Conservation (phyloP, 1,284 basidiomycete genomes). For the Malassezia slooffiae region DNA sequence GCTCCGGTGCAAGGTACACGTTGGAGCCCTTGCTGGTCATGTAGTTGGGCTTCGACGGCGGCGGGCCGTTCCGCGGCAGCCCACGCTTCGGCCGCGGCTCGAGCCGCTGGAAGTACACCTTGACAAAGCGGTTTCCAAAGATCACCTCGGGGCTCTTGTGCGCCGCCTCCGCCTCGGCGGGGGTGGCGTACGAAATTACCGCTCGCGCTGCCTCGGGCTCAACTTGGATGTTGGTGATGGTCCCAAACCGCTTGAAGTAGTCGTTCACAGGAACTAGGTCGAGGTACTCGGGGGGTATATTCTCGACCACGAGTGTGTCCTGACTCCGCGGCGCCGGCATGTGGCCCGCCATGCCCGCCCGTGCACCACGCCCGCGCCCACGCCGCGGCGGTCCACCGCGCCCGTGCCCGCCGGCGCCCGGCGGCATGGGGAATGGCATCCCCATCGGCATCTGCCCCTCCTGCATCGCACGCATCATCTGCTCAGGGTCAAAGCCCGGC, state of each 20-base stretch:
- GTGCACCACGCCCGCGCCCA: constrained; percentile 49
- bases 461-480: constrained; percentile 10
- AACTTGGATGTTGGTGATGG: constrained; percentile 82
- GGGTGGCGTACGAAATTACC: constrained; percentile 73
- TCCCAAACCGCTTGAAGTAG: constrained; percentile 86
- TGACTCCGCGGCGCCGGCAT: constrained; percentile 44
- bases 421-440: constrained; percentile 2
- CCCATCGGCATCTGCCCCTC: constrained; percentile 2
- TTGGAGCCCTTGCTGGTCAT: constrained; percentile 32
- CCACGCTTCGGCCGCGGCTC: constrained; percentile 40
- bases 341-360: constrained; percentile 48
- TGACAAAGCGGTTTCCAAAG: constrained; percentile 86
- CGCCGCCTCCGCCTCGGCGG: constrained; percentile 71
- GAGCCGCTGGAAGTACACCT: constrained; percentile 50
- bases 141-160: constrained; percentile 88
- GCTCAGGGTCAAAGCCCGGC: too few relatives aligned
- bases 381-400: constrained; percentile 29
- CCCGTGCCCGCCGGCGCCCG: neutral
- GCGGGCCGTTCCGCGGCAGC: neutral
- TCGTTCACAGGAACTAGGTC: constrained; percentile 66
- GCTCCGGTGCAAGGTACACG: constrained; percentile 31
- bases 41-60: constrained; percentile 23
- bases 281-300: constrained; percentile 74
- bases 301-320: constrained; percentile 83
- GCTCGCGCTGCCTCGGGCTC: constrained; percentile 65